Evolutionary conservation across 257 asterid genomes (phyloP).

Genomic region (Salvia rosmarinus): DNA sequence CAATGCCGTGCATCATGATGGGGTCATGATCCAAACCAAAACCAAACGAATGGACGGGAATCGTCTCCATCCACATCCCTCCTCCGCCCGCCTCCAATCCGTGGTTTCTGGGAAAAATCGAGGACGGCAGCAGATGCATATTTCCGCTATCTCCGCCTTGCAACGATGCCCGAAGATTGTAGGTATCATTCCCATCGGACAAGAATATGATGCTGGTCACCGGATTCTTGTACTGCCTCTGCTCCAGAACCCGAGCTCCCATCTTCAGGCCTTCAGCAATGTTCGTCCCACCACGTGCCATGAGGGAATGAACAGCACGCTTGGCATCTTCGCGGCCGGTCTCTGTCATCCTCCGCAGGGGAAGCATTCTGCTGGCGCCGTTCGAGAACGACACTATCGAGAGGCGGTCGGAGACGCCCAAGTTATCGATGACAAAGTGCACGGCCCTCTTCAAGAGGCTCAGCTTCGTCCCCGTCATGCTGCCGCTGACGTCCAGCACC

Average conservation of each 20-base stretch:
- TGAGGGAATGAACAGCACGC: slow-evolving; percentile 34
- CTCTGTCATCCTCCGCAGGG: slow-evolving; percentile 44
- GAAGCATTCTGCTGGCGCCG: slow-evolving; percentile 36
- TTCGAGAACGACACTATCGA: slow-evolving; percentile 25
- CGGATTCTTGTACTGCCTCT: slow-evolving; percentile 40
- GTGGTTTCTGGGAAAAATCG: slow-evolving; percentile 29
- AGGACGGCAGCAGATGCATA: slow-evolving; percentile 34
- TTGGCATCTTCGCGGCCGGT: slow-evolving; percentile 45
- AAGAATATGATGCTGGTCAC: slow-evolving; percentile 43
- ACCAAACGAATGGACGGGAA: slow-evolving; percentile 33
- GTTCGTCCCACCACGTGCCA: slow-evolving; percentile 38
- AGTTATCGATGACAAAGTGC: slow-evolving; percentile 31
- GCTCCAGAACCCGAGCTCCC: slow-evolving; percentile 42
- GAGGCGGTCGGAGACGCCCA: slow-evolving; percentile 32
- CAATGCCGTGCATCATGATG: slow-evolving; percentile 45
- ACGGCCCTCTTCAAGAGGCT: slow-evolving; percentile 38
- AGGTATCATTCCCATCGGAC: slow-evolving; percentile 47
- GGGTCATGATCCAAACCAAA: slow-evolving; percentile 36
- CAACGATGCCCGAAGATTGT: background rate
- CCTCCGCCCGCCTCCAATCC: background rate
- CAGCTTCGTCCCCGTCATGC: slow-evolving; percentile 39
- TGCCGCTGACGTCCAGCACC: slow-evolving; percentile 46
- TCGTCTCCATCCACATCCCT: too few relatives aligned
- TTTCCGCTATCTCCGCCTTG: background rate
- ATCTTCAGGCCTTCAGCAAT: slow-evolving; percentile 40